phyloP scores from a whole-genome alignment of 495 filamentous ascomycete species.

The Xylona heveae region DNA sequence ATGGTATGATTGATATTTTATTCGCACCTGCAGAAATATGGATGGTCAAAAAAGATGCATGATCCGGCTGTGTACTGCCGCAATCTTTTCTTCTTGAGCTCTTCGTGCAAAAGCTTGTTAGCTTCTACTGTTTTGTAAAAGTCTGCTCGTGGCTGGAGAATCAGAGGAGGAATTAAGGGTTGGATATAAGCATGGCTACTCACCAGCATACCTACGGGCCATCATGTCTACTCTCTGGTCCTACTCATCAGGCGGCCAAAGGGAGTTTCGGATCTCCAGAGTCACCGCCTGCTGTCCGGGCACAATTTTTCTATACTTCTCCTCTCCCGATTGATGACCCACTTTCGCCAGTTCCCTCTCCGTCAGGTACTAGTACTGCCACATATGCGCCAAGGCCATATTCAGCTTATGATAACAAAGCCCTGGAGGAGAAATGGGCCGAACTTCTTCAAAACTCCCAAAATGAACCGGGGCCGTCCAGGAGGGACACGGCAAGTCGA shows the following conservation, averaged over 20 bases:
- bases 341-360: slow-evolving; percentile 40
- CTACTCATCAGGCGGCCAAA: slow-evolving; percentile 1
- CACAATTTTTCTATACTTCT: slow-evolving; percentile 70
- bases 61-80: no score
- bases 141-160: no score
- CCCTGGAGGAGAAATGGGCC: slow-evolving; percentile 53
- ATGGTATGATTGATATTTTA: no score
- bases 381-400: slow-evolving; percentile 53
- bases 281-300: slow-evolving; percentile 24
- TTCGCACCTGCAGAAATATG: no score
- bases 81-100: no score
- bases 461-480: slow-evolving; percentile 17
- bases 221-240: slow-evolving; percentile 1
- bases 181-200: background rate
- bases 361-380: slow-evolving; percentile 23
- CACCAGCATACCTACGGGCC: slow-evolving; percentile 2
- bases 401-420: slow-evolving; percentile 48
- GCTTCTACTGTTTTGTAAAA: no score
- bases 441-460: slow-evolving; percentile 27
- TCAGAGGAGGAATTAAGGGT: no score
- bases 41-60: no score
- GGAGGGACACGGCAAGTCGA: slow-evolving; percentile 11
- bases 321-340: slow-evolving; percentile 65
- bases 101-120: no score
- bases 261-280: no score